Evolutionary conservation across 139 green algal genomes (phyloP), one percentile per base, ranked within the genome.

Genomic region (Picocystis salinarum): DNA sequence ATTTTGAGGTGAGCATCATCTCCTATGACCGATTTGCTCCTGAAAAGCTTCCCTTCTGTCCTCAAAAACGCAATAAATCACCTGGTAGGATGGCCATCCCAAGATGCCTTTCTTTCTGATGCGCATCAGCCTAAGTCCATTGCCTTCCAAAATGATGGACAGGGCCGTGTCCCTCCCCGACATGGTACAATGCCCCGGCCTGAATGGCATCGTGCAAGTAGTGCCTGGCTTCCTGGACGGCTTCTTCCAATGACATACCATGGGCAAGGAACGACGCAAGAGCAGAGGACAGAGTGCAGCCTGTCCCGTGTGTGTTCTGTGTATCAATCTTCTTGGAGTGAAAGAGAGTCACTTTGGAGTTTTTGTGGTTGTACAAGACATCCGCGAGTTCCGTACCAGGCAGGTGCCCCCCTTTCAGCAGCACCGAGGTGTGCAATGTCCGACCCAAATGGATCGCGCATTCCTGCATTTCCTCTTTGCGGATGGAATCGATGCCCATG

Each of bases 361-460:
- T 50, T 67, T 15, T 17, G 17, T 29, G 75, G 50, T 93, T 82
- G 53, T 73, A 93, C 28, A 96, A 54, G 19, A 93, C 66, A 39
- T 96, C 85, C 2, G 73, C 57, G 23, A 6, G 20, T 45, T 24
- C 13, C 17, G 15, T 27, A 20, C 24, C 25, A 20, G 27, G 47
- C 29, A 89, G 62, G 54, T 96, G 84, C 0, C 86, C 86, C 5
- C 86, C 86, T 59, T 94, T 93, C 31, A 94, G 45, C 4, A 93
- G 60, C 28, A 93, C 81, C 20, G 42, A 64, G 51, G 52, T 51
- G 28, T 29, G 58, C 23, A 76, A 74, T 2, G 68, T 29, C 0
- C 30, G 40, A 36, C 79, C 68, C 19, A 93, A 51, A 5, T 70
- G 52, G 17, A 28, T 18, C 1, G 80, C 79, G 2, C 76, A 79